Evolutionary conservation across 257 asterid genomes (phyloP), one percentile per base, ranked within the genome.

Genomic region (Lycium barbarum): DNA sequence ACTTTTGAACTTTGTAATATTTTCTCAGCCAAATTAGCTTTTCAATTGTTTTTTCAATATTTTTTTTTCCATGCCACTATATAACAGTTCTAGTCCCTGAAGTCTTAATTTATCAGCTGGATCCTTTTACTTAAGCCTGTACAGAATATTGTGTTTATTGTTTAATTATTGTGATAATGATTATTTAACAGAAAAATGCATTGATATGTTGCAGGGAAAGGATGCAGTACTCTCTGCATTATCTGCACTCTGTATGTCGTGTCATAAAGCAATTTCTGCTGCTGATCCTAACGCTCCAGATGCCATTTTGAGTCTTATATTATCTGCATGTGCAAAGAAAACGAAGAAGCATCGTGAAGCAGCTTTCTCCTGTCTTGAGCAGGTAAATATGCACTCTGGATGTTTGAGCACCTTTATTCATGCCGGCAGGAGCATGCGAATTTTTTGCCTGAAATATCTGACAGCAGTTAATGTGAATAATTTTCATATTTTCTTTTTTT

Each of bases 361-460:
- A 73, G 99, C 99, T 85, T 96, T 93, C 89, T 83, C 85, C 89
- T 92, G 97, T 91, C 98, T 96, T 87, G 98, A 95, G 92, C 88
- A 93, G 99, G 99, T 96, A 85, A 55, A 79, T 80, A 82, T 15
- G 51, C 68, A 51, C 68, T 76, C 26, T 51, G 45, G 63, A 13
- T 76, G 47, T 7, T 53, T 76, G 59, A 8, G 15, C 47, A 76
- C 63, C 82, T 76, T 53, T 26, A 53, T 51, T 76, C 82, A 53
- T 76, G 26, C 82, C 22, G 81, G 45, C 62, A 74, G 81, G 81
- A 13, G n/a, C 8, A 49, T 33, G 18, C 38, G 5, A 49, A 6
- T 12, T 51, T 13, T 76, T 22, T 22, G 63, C 62, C 81, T 76
- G 63, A 51, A 51, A 76, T 76, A 26, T 76, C 81, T 74, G 2